Evolutionary conservation across 177 flowering plant genomes (phyloP).

Genomic region (Tripterygium wilfordii): DNA sequence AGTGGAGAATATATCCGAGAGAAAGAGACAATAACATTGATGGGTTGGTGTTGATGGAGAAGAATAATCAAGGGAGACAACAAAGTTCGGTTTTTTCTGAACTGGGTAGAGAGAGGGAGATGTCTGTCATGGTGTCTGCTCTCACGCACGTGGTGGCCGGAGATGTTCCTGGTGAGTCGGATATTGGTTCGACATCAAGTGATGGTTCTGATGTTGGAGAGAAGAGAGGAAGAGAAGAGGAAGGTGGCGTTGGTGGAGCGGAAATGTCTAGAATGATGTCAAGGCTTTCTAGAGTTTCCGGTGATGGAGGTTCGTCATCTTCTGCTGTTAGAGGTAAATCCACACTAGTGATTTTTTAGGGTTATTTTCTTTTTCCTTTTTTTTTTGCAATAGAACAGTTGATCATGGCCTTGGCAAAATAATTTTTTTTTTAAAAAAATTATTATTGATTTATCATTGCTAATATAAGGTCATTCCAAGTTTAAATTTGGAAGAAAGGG

Average conservation of each 20-base stretch:
- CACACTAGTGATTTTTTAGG: too few relatives aligned
- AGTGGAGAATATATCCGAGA: too few relatives aligned
- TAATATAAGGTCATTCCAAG: too few relatives aligned
- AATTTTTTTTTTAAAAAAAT: too few relatives aligned
- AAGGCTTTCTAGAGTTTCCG: slow-evolving; percentile 1
- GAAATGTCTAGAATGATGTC: too few relatives aligned
- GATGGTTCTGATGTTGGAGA: slow-evolving; percentile 14
- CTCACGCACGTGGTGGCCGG: slow-evolving; percentile 63
- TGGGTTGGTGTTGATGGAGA: slow-evolving; percentile 37
- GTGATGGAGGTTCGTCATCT: not conserved
- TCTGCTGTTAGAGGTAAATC: too few relatives aligned
- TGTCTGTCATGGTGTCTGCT: slow-evolving; percentile 77
- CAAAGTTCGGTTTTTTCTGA: slow-evolving; percentile 17
- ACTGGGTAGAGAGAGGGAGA: slow-evolving; percentile 41
- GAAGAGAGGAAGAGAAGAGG: slow-evolving; percentile 42
- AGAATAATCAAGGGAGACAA: slow-evolving; percentile 17
- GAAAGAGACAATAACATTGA: too few relatives aligned
- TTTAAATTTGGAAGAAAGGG: too few relatives aligned
- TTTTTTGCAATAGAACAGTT: too few relatives aligned
- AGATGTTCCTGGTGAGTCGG: slow-evolving; percentile 4
- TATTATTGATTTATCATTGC: too few relatives aligned
- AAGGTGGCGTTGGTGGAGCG: slow-evolving; percentile 9
- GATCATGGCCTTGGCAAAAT: too few relatives aligned
- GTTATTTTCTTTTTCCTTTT: too few relatives aligned
- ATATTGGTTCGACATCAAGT: slow-evolving; percentile 5